These are phyloP conservation scores for Scheffersomyces ergatensis DNA, from an alignment of 805 yeast genomes.

Conservation along the genomic window DNA sequence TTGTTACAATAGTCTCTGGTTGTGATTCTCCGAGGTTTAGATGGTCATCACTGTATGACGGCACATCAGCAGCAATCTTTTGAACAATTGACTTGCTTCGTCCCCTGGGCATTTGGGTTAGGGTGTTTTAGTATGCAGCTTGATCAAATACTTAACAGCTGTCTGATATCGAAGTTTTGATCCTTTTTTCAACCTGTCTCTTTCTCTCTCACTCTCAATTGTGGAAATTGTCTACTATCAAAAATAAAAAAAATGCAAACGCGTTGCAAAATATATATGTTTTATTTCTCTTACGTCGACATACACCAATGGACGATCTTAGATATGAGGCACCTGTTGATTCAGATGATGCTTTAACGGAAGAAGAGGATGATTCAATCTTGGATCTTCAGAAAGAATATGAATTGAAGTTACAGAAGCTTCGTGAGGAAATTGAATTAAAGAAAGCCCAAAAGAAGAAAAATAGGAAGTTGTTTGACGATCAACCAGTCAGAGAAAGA, in stretches of 20 bases:
- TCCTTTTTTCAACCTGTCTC: neutral
- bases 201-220: neutral
- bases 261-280: neutral
- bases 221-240: too few species aligned
- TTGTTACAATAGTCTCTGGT: too few species aligned
- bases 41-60: constrained; percentile 30
- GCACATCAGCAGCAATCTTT: constrained; percentile 54
- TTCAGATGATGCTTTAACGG: constrained; percentile 32
- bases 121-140: too few species aligned
- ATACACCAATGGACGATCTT: constrained; percentile 26
- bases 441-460: constrained; percentile 1
- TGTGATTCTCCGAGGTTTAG: constrained; percentile 11
- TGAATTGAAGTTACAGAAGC: constrained; percentile 6
- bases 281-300: too few species aligned
- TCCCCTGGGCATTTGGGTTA: constrained; percentile 36
- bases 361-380: constrained; percentile 36
- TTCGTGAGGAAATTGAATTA: constrained; percentile 8
- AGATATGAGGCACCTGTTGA: constrained; percentile 18
- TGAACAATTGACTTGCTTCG: constrained; percentile 65
- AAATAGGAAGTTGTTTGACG: neutral
- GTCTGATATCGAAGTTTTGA: too few species aligned
- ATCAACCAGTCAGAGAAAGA: neutral
- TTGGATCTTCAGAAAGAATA: constrained; percentile 38
- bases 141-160: too few species aligned
- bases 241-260: neutral